Percentiles rank a stretch among this genome's conserved stretches.
phyloP scores from a whole-genome alignment of 192 early-diverging fungal species.

The Ambispora gerdemannii region DNA sequence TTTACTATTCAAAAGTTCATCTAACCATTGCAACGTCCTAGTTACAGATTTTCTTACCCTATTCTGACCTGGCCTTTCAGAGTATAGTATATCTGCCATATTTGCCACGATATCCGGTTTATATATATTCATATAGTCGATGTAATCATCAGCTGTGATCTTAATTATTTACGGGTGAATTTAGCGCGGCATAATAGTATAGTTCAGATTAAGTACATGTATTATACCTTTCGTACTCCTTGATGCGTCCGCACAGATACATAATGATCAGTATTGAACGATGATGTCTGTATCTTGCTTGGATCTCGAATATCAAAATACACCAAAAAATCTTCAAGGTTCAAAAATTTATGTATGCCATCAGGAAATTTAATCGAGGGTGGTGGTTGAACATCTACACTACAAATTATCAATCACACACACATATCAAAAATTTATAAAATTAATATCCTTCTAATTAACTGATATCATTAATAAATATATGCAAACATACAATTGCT shows the following conservation, averaged over 20 bases:
- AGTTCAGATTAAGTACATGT: too few species aligned
- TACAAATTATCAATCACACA: not conserved
- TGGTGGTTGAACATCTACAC: constrained; percentile 29
- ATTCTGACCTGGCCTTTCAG: constrained; percentile 40
- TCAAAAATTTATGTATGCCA: constrained; percentile 48
- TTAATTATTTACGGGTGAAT: not conserved
- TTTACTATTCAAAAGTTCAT: constrained; percentile 34
- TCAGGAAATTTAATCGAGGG: constrained; percentile 37
- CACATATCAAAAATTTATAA: not conserved
- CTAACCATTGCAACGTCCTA: constrained; percentile 50
- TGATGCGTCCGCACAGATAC: constrained; percentile 48
- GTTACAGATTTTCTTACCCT: constrained; percentile 46
- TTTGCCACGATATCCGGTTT: constrained; percentile 45
- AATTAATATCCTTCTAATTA: not conserved
- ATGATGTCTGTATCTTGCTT: constrained; percentile 32
- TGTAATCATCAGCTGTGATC: constrained; percentile 43
- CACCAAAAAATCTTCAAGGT: constrained; percentile 44
- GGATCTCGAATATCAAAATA: constrained; percentile 52
- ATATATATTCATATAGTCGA: constrained; percentile 40
- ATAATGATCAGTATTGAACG: constrained; percentile 49
- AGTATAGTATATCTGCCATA: constrained; percentile 44
- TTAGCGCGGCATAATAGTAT: too few species aligned
- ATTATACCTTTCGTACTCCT: constrained; percentile 51
- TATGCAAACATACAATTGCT: constrained; percentile 39
- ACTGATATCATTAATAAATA: too few species aligned